Percentiles rank a stretch among this genome's conserved stretches.
Conservation (phyloP, 2,329 filamentous ascomycete species). For the Botrytis elliptica region DNA sequence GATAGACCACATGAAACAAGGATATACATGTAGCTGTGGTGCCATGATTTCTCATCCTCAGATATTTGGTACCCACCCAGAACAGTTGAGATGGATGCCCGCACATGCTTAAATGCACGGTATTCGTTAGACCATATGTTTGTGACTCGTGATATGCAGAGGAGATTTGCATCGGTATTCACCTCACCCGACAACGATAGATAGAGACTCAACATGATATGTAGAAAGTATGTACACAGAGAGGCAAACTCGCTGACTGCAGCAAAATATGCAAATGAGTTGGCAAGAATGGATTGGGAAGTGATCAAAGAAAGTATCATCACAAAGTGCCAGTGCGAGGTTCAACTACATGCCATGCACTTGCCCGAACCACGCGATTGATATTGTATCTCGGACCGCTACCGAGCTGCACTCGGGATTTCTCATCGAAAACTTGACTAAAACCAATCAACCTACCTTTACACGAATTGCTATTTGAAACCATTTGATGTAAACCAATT, state of each 20-base stretch:
- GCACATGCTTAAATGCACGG: slow-evolving; percentile 1
- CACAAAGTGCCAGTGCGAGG: neutral
- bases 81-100: slow-evolving; percentile 16
- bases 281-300: slow-evolving; percentile 4
- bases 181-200: neutral
- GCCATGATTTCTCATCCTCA: slow-evolving; percentile 13
- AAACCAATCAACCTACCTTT: neutral
- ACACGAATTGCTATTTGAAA: neutral
- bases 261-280: slow-evolving; percentile 10
- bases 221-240: slow-evolving; percentile 8
- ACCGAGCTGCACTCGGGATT: neutral
- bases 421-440: neutral
- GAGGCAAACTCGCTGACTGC: slow-evolving; percentile 1
- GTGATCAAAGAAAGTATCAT: neutral
- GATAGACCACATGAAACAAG: slow-evolving; percentile 3
- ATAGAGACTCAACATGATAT: neutral
- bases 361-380: slow-evolving; percentile 5
- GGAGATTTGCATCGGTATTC: slow-evolving; percentile 12
- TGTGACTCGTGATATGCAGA: slow-evolving; percentile 7
- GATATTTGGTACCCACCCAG: slow-evolving; percentile 7
- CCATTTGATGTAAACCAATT: neutral
- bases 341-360: slow-evolving; percentile 17
- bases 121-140: slow-evolving; percentile 13
- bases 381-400: slow-evolving; percentile 3
- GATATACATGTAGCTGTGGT: slow-evolving; percentile 4